A percentile compares a stretch with the other conserved stretches of the same genome.
Evolutionary conservation across 225 moss, liverwort and hornwort genomes (phyloP).

Genomic region (Takakia lepidozioides): DNA sequence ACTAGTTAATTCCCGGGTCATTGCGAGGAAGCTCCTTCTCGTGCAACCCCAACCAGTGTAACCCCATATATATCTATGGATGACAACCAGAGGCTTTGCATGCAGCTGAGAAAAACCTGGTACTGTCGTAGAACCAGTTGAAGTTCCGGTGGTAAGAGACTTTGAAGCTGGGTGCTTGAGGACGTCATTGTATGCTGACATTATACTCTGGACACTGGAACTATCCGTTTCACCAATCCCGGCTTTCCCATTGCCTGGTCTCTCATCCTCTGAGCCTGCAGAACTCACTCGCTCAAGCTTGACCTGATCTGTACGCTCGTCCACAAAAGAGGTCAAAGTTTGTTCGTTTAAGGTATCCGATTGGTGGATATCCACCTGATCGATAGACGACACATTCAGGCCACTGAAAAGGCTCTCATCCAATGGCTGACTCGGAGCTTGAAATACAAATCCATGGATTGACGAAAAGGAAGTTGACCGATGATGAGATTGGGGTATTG

Average conservation of each 20-base stretch:
- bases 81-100: too few relatives aligned
- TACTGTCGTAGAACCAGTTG: conserved; percentile 3
- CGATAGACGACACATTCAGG: conserved; percentile 14
- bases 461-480: conserved; percentile 9
- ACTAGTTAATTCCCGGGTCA: too few relatives aligned
- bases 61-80: too few relatives aligned
- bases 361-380: neutral
- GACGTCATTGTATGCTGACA: conserved; percentile 18
- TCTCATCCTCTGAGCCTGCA: conserved; percentile 8
- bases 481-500: neutral
- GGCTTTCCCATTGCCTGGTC: conserved; percentile 5
- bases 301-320: too few relatives aligned
- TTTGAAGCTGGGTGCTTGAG: conserved; percentile 6
- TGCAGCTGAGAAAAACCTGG: conserved; percentile 5
- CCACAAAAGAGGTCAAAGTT: too few relatives aligned
- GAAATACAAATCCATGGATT: conserved; percentile 5
- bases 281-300: too few relatives aligned
- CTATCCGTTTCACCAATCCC: conserved; percentile 12
- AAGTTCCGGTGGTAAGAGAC: conserved; percentile 9
- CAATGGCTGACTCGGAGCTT: conserved; percentile 25
- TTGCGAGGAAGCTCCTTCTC: too few relatives aligned
- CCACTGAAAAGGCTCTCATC: conserved; percentile 47
- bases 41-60: too few relatives aligned
- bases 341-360: neutral
- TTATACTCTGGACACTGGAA: conserved; percentile 17